Evolutionary conservation across 192 early-diverging fungal species (phyloP).

Genomic region (Chytriomyces sp.): DNA sequence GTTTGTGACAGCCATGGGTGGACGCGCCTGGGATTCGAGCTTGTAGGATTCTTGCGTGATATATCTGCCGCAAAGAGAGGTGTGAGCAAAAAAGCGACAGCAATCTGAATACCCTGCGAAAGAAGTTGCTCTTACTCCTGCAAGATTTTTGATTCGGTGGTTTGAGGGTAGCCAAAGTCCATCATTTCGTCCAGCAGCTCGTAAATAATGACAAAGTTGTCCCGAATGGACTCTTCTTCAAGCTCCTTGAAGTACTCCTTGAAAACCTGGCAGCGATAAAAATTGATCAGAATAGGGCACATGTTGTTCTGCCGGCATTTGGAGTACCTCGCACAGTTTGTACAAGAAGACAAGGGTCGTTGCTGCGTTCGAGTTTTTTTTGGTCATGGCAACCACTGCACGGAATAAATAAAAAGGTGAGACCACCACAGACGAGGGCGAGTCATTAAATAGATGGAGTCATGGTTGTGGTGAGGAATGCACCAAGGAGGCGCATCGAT

Average conservation of each 20-base stretch:
- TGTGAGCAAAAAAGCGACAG: constrained; percentile 13
- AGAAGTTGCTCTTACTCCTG: constrained; percentile 67
- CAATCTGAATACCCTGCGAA: constrained; percentile 47
- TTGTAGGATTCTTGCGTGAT: constrained; percentile 98
- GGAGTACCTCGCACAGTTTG: constrained; percentile 77
- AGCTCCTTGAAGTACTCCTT: constrained; percentile 92
- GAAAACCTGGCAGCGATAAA: constrained; percentile 68
- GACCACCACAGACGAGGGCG: neutral
- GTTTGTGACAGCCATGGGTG: constrained; percentile 82
- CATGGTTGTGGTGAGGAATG: neutral
- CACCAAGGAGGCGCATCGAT: neutral
- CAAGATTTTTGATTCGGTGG: constrained; percentile 67
- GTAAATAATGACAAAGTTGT: constrained; percentile 66
- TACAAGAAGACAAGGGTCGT: constrained; percentile 95
- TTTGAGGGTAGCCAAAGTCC: constrained; percentile 88
- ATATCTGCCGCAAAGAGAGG: constrained; percentile 57
- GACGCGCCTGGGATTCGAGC: constrained; percentile 86
- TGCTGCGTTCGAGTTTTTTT: constrained; percentile 97
- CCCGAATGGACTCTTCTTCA: constrained; percentile 72
- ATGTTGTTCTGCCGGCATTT: neutral
- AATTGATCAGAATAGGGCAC: neutral
- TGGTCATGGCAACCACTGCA: constrained; percentile 89
- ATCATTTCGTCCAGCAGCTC: constrained; percentile 65
- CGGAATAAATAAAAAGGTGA: constrained; percentile 3
- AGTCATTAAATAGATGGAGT: too few species aligned